Percentiles rank a stretch among this genome's conserved stretches.
These are phyloP conservation scores for Phytophthora lateralis DNA, from an alignment of 352 stramenopile species.

Conservation along the genomic window DNA sequence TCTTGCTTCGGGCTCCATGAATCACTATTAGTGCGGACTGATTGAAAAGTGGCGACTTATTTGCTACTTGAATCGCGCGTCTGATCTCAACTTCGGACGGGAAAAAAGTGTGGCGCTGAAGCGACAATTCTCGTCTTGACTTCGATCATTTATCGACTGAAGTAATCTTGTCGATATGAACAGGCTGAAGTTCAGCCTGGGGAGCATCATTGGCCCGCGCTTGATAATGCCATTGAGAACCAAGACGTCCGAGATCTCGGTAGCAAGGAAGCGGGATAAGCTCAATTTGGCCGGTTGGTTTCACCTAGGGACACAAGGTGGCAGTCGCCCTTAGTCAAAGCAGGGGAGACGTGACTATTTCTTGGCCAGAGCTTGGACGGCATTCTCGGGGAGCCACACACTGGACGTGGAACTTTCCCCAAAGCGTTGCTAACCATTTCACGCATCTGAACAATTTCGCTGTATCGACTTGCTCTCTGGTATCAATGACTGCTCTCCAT, in stretches of 20 bases:
- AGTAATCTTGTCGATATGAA: background rate
- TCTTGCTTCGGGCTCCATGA: background rate
- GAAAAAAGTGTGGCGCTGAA: no score
- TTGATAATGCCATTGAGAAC: background rate
- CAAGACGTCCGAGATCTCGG: background rate
- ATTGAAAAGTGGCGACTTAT: background rate
- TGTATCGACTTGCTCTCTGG: slow-evolving; percentile 12
- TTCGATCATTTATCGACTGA: slow-evolving; percentile 13
- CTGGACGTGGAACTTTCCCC: background rate
- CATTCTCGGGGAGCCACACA: slow-evolving; percentile 11
- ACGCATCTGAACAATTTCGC: slow-evolving; percentile 11
- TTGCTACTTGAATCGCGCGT: background rate
- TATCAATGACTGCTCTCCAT: slow-evolving; percentile 9
- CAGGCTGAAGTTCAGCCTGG: background rate
- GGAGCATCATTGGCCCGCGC: background rate
- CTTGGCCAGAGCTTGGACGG: background rate
- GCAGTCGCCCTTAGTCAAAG: background rate
- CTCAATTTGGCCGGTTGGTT: slow-evolving; percentile 12
- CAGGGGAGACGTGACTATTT: background rate
- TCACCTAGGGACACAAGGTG: slow-evolving; percentile 2
- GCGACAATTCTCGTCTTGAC: background rate
- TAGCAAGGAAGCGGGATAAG: slow-evolving; percentile 1
- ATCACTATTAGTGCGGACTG: no score
- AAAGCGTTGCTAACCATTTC: slow-evolving; percentile 12
- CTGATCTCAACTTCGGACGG: background rate